These are phyloP conservation scores for Sclerotinia nivalis DNA, from an alignment of 2,329 filamentous ascomycete species.

Conservation along the genomic window DNA sequence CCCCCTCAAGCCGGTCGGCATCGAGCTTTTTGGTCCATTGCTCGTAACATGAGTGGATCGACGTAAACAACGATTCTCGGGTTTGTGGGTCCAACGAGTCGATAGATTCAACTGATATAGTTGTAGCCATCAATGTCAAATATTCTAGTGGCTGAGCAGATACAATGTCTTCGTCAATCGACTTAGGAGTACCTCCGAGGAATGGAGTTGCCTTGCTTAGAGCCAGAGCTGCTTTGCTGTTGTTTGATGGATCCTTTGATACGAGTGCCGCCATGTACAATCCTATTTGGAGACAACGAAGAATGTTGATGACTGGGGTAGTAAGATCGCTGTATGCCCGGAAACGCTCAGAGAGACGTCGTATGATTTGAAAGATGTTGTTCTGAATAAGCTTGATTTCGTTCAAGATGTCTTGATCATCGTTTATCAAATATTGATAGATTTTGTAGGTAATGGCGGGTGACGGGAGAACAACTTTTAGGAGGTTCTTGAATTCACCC, in stretches of 20 bases:
- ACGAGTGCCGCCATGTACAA: slow-evolving; percentile 57
- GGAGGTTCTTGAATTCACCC: slow-evolving; percentile 76
- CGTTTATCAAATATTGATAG: slow-evolving; percentile 29
- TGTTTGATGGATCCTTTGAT: slow-evolving; percentile 20
- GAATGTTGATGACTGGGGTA: slow-evolving; percentile 72
- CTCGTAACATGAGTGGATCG: slow-evolving; percentile 72
- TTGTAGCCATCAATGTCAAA: slow-evolving; percentile 50
- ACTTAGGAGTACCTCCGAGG: slow-evolving; percentile 47
- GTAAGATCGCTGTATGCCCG: slow-evolving; percentile 84
- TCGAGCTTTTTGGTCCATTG: slow-evolving; percentile 79
- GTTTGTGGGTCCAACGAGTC: slow-evolving; percentile 44
- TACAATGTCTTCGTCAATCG: slow-evolving; percentile 27
- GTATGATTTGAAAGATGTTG: slow-evolving; percentile 68
- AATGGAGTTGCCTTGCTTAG: slow-evolving; percentile 56
- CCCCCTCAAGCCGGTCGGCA: slow-evolving; percentile 73
- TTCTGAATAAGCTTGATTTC: slow-evolving; percentile 48
- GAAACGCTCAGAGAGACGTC: slow-evolving; percentile 69
- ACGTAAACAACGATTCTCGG: slow-evolving; percentile 60
- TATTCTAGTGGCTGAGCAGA: slow-evolving; percentile 47
- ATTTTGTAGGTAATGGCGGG: slow-evolving; percentile 27
- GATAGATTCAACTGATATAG: slow-evolving; percentile 52
- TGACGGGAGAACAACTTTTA: slow-evolving; percentile 49
- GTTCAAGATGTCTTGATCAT: slow-evolving; percentile 46
- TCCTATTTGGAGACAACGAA: slow-evolving; percentile 77
- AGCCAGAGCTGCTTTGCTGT: slow-evolving; percentile 24